phyloP scores from a whole-genome alignment of 352 stramenopile species.

The Pythium utonaiense region DNA sequence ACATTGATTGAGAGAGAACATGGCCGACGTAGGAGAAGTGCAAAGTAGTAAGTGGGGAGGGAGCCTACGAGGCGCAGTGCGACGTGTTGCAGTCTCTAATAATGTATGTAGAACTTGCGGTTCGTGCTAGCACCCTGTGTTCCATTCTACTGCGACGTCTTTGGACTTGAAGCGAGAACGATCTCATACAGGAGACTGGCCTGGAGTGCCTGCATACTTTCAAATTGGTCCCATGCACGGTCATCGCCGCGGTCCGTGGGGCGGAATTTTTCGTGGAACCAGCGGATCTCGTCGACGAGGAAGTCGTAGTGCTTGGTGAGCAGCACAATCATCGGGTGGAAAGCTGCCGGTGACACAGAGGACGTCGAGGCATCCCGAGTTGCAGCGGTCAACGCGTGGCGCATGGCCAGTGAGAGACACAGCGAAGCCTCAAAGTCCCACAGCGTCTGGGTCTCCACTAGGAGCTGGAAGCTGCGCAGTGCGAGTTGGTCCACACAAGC shows the following conservation, averaged over 20 bases:
- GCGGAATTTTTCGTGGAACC: slow-evolving; percentile 16
- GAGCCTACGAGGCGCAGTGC: no score
- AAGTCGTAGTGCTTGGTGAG: slow-evolving; percentile 18
- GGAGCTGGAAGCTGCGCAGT: slow-evolving; percentile 8
- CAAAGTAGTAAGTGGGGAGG: neutral
- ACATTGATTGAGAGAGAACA: no score
- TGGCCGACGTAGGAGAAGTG: no score
- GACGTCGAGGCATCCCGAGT: neutral
- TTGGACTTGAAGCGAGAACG: no score
- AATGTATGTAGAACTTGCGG: neutral
- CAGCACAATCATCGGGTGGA: slow-evolving; percentile 23
- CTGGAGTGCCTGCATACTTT: slow-evolving; percentile 33
- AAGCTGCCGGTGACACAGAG: neutral
- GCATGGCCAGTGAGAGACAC: slow-evolving; percentile 24
- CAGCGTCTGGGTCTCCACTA: slow-evolving; percentile 14
- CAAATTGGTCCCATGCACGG: neutral
- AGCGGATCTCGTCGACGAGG: slow-evolving; percentile 20
- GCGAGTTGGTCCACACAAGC: slow-evolving; percentile 21
- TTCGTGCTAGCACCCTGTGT: no score
- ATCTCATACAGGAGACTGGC: slow-evolving; percentile 54
- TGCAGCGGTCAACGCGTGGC: slow-evolving; percentile 5
- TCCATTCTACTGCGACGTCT: no score
- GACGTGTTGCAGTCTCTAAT: no score
- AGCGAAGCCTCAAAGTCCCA: slow-evolving; percentile 20
- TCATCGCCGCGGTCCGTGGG: neutral